Percentiles rank a stretch among this genome's conserved stretches.
phyloP scores from a whole-genome alignment of 1,284 basidiomycete species.

The Rhodotorula sp. region DNA sequence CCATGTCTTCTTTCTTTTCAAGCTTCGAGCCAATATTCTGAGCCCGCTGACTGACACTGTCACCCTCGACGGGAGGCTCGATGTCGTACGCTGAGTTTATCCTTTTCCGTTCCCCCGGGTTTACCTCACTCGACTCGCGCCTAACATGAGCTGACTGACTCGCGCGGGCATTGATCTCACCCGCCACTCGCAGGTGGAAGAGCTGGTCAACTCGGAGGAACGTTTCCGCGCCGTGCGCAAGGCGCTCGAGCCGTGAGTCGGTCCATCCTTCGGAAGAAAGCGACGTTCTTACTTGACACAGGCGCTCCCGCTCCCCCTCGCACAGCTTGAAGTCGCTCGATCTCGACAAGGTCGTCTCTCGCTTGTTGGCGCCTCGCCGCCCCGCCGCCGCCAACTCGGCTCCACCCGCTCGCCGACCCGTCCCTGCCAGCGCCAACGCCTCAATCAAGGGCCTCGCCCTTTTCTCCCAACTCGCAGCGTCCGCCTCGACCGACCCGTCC shows the following conservation, averaged over 20 bases:
- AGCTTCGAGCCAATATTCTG: conserved; percentile 72
- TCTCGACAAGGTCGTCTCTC: conserved; percentile 74
- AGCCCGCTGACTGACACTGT: conserved; percentile 65
- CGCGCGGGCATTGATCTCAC: not conserved
- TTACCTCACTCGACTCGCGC: too few relatives aligned
- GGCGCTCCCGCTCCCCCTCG: not conserved
- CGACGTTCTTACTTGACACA: not conserved
- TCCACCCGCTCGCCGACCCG: not conserved
- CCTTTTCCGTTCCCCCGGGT: too few relatives aligned
- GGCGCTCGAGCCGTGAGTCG: conserved; percentile 62
- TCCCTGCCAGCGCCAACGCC: not conserved
- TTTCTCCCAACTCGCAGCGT: conserved; percentile 14
- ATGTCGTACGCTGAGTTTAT: conserved; percentile 58
- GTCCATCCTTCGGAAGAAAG: too few relatives aligned
- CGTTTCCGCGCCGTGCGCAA: conserved; percentile 67
- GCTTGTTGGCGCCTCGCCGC: conserved; percentile 23
- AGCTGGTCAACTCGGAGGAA: conserved; percentile 72
- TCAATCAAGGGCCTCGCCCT: not conserved
- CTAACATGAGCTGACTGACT: too few relatives aligned
- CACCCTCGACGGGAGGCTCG: conserved; percentile 74
- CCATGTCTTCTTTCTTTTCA: not conserved
- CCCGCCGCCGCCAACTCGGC: not conserved
- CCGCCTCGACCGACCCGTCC: conserved; percentile 47
- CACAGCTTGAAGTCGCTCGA: conserved; percentile 33
- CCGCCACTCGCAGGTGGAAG: conserved; percentile 53